phyloP scores from a whole-genome alignment of 257 asterid species.

The Verbena officinalis region DNA sequence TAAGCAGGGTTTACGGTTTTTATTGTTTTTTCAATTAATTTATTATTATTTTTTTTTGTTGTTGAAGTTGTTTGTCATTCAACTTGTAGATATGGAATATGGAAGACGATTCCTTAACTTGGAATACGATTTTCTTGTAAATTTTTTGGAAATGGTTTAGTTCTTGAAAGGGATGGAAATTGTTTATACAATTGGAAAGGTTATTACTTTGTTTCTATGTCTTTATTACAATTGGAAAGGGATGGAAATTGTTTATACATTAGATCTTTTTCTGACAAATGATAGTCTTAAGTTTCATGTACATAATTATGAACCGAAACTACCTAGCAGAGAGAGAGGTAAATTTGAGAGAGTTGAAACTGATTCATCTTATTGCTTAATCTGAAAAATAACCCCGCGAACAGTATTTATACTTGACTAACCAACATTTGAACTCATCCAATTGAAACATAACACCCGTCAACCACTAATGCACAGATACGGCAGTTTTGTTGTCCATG shows the following conservation, averaged over 20 bases:
- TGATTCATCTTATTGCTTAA: too few relatives aligned
- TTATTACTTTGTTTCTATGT: background rate
- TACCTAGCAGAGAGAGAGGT: too few relatives aligned
- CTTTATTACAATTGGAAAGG: constrained; percentile 1
- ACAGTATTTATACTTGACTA: too few relatives aligned
- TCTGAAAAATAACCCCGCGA: too few relatives aligned
- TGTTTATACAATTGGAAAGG: background rate
- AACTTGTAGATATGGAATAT: background rate
- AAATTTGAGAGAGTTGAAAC: too few relatives aligned
- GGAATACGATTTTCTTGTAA: background rate
- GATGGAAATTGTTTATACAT: background rate
- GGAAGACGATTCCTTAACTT: background rate
- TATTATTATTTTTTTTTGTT: background rate
- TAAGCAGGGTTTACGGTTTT: background rate
- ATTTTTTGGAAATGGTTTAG: constrained; percentile 5
- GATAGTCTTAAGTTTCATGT: too few relatives aligned
- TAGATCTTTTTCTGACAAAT: background rate
- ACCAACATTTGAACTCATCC: too few relatives aligned
- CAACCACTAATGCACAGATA: too few relatives aligned
- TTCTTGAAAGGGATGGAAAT: background rate
- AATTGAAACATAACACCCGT: too few relatives aligned
- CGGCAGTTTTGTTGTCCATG: too few relatives aligned
- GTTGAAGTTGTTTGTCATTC: background rate
- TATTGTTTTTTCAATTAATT: too few relatives aligned
- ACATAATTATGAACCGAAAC: too few relatives aligned